Evolutionary conservation across 352 stramenopile genomes (phyloP).

Genomic region (Peronospora destructor): DNA sequence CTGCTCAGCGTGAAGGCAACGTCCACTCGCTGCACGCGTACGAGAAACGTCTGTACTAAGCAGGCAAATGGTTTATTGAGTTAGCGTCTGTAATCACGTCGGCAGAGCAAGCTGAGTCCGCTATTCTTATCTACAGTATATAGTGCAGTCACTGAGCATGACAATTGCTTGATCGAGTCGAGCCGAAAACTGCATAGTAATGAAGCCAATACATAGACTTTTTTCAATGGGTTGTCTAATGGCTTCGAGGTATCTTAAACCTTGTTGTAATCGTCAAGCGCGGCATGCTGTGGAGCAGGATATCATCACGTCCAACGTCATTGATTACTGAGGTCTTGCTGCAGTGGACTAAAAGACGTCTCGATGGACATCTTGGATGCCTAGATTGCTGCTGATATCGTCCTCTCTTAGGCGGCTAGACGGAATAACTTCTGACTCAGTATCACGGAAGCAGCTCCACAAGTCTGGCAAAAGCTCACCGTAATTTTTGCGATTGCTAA

Average conservation of each 20-base stretch:
- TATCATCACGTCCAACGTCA: too few species aligned
- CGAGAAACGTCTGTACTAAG: conserved; percentile 87
- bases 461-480: conserved; percentile 49
- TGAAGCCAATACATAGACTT: conserved; percentile 32
- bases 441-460: conserved; percentile 50
- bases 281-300: too few species aligned
- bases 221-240: not conserved
- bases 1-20: conserved; percentile 98
- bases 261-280: too few species aligned
- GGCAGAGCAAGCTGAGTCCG: conserved; percentile 18
- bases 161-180: conserved; percentile 16
- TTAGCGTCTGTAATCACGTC: conserved; percentile 14
- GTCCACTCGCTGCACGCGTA: conserved; percentile 99
- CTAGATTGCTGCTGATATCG: conserved; percentile 48
- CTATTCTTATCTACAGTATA: conserved; percentile 37
- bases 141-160: conserved; percentile 37
- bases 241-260: not conserved
- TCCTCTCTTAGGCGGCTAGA: conserved; percentile 30
- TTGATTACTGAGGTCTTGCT: too few species aligned
- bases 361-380: conserved; percentile 44
- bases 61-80: conserved; percentile 10
- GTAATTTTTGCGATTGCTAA: conserved; percentile 37
- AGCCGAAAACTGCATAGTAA: conserved; percentile 38
- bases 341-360: conserved; percentile 45
- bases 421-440: not conserved